Evolutionary conservation across 768 basidiomycete species (phyloP), one percentile per base, ranked within the genome.

Genomic region (Psilocybe cyanescens): DNA sequence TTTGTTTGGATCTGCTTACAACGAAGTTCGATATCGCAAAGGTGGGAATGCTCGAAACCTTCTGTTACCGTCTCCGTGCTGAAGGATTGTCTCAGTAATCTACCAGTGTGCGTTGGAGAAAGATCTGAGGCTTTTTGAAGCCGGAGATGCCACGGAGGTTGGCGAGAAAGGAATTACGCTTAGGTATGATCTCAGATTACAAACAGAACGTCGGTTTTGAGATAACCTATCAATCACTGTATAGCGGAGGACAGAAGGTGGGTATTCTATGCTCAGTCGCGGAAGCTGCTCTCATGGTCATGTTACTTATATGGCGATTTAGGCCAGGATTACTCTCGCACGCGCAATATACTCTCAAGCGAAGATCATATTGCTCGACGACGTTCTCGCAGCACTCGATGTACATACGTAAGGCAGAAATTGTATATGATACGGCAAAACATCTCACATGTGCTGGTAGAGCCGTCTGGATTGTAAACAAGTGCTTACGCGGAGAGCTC

Each of bases 401-500:
- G 71, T 72, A 41, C 70, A 71, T 54, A 74, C 69, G 71, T 72
- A 48, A 57, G 70, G 33, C 24, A 24, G 24, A 24, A 24, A 24
- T 24, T 24, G 24, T 24, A 28, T 57, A 44, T 44, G 9, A 9
- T 46, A 24, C n/a, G n/a, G 8, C 4, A 30, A 46, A 41, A 16
- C 37, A 11, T 35, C n/a, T 29, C 46, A 33, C 53, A 3, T 50
- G 28, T 87, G 1, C 87, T 89, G 28, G 48, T 65, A 95, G 93
- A 0, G 90, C 94, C 0, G 86, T 89, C 64, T 91, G 93, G 75
- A 84, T 98, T 48, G 90, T 89, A 67, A 79, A 86, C 19, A 81
- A 93, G 56, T 95, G 92, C 67, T 80, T 97, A 45, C 80, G 81
- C 58, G 94, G 95, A 5, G 87, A 89, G 48, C 76, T 96, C 39